Percentiles rank a stretch among this genome's conserved stretches.
Evolutionary conservation across 352 stramenopile species (phyloP).

Genomic region (Pythium periplocum): DNA sequence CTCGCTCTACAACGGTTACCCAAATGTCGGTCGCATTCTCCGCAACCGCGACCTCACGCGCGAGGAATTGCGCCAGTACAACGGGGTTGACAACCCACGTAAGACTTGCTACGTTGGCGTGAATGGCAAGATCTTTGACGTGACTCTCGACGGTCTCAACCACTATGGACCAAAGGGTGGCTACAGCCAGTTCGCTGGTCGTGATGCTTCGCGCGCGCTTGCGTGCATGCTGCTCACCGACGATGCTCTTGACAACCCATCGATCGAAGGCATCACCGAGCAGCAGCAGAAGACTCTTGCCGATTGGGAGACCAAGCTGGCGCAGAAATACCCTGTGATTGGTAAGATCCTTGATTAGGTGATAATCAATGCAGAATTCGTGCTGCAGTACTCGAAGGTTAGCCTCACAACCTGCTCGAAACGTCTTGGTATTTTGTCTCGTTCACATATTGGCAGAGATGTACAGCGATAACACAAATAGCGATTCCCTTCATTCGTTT

Average conservation of each 20-base stretch:
- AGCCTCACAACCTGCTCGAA: too few relatives aligned
- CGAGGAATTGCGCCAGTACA: slow-evolving; percentile 78
- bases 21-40: slow-evolving; percentile 91
- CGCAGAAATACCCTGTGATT: slow-evolving; percentile 93
- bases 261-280: slow-evolving; percentile 88
- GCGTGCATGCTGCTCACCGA: slow-evolving; percentile 96
- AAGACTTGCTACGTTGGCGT: slow-evolving; percentile 93
- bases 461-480: too few relatives aligned
- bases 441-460: too few relatives aligned
- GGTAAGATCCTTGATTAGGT: slow-evolving; percentile 50
- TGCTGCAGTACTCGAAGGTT: too few relatives aligned
- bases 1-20: slow-evolving; percentile 94
- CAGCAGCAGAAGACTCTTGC: slow-evolving; percentile 91
- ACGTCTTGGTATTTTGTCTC: too few relatives aligned
- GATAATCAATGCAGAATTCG: too few relatives aligned
- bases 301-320: slow-evolving; percentile 97
- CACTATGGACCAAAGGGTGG: slow-evolving; percentile 93
- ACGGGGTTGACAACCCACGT: slow-evolving; percentile 77
- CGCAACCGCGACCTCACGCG: slow-evolving; percentile 67
- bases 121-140: slow-evolving; percentile 95
- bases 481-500: too few relatives aligned
- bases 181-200: slow-evolving; percentile 96
- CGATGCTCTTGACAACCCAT: slow-evolving; percentile 89
- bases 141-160: slow-evolving; percentile 90
- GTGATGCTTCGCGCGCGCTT: slow-evolving; percentile 92